Base-by-base conservation (phyloP, 805 yeast genomes). In the Starmera dryadoides region DNA sequence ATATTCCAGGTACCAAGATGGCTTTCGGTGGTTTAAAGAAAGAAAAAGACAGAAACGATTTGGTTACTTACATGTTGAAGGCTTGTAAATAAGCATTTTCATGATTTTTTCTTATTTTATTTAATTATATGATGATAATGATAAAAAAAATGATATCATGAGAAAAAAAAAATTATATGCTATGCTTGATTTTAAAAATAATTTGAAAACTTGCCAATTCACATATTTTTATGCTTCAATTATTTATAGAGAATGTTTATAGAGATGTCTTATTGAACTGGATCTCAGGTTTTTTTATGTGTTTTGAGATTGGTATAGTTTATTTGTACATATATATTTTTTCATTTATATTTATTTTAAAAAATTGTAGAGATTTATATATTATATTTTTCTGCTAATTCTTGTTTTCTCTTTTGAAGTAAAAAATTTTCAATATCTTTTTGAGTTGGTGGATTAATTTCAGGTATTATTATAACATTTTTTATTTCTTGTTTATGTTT, bases 1-100 rank as follows among this genome's bases (percentile, higher is more conserved):
- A 88, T 78, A 88, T 93, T 57, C 98, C 98, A 66, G 98, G 98
- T 70, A 93, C 98, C 76, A 93, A 93, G 85, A 93, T 93, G 98
- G 98, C 98, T 52, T 93, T 91, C 60, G 98, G 96, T 74, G 98
- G 98, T 75, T 80, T 93, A 71, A 93, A 93, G 89, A 93, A 93
- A 80, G 82, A 88, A 52, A 91, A 88, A 83, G 98, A 93, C 78
- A 87, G 98, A 82, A 86, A 86, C 74, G 98, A 93, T 68, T 74
- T 93, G 68, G 71, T 91, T 61, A 79, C 98, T 58, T 91, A 87
- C 84, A 76, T 91, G 64, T 60, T 58, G 32, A 56, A 59, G 42
- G 80, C 81, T 42, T 50, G 68, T 49, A 73, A 74, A 67, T 74
- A 71, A 60, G 30, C n/a, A n/a, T n/a, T n/a, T n/a, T n/a, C n/a